A percentile compares a stretch with the other conserved stretches of the same genome.
Evolutionary conservation across 1,284 basidiomycete species (phyloP).

Genomic region (Ustilago trichophora): DNA sequence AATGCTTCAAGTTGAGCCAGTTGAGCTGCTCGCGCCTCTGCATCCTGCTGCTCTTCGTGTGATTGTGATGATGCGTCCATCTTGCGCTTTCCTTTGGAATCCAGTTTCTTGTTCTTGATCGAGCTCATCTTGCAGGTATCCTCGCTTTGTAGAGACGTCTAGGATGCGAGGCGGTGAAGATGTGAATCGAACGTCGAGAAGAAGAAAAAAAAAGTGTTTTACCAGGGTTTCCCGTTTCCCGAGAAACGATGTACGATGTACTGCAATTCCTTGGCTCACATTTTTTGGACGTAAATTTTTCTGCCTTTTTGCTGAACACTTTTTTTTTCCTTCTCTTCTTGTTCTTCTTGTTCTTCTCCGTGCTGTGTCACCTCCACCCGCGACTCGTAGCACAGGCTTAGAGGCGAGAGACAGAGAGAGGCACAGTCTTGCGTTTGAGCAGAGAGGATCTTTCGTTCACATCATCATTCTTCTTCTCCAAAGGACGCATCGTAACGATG

Average conservation of each 20-base stretch:
- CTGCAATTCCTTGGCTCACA: background rate
- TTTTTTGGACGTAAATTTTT: background rate
- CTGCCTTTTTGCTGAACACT: too few relatives aligned
- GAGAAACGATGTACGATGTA: too few relatives aligned
- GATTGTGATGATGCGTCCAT: background rate
- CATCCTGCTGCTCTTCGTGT: background rate
- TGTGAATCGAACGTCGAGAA: background rate
- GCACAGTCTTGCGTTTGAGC: conserved; percentile 5
- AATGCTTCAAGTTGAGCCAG: conserved; percentile 42
- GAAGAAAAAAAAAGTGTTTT: conserved; percentile 1
- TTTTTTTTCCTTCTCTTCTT: background rate
- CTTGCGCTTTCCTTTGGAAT: conserved; percentile 12
- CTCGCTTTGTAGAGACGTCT: too few relatives aligned
- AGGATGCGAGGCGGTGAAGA: background rate
- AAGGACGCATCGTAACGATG: conserved; percentile 4
- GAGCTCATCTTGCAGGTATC: conserved; percentile 22
- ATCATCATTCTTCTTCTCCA: background rate
- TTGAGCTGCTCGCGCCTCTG: conserved; percentile 9
- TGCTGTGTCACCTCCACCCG: background rate
- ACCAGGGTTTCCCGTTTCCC: conserved; percentile 35
- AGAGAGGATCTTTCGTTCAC: background rate
- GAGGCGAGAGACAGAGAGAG: too few relatives aligned
- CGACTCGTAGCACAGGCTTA: background rate
- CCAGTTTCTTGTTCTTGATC: background rate
- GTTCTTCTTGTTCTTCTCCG: background rate